Evolutionary conservation across 768 basidiomycete genomes (phyloP).

Genomic region (Rhizopogon salebrosus): DNA sequence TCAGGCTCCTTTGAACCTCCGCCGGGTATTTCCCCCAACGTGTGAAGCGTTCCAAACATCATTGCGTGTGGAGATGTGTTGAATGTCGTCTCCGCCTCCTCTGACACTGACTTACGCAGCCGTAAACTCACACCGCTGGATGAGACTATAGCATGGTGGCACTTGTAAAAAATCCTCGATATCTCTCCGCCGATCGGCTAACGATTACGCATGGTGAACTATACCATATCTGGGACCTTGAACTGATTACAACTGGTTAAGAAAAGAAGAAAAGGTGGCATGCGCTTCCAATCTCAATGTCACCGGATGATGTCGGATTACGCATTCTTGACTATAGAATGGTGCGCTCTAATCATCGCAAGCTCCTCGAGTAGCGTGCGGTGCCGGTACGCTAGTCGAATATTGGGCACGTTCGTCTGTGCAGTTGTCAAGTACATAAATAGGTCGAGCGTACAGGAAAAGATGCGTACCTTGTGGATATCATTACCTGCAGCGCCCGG

Average conservation of each 20-base stretch:
- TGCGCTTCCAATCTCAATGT: not conserved
- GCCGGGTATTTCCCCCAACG: too few relatives aligned
- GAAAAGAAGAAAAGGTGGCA: not conserved
- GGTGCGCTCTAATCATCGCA: slow-evolving; percentile 50
- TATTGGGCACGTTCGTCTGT: slow-evolving; percentile 96
- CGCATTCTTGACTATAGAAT: not conserved
- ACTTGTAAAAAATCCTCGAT: not conserved
- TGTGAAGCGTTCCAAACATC: not conserved
- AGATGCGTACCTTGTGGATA: slow-evolving; percentile 76
- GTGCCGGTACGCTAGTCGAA: slow-evolving; percentile 86
- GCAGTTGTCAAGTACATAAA: slow-evolving; percentile 1
- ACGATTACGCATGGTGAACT: not conserved
- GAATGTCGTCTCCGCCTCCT: not conserved
- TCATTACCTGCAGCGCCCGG: slow-evolving; percentile 93
- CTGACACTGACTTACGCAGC: not conserved
- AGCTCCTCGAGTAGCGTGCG: slow-evolving; percentile 86
- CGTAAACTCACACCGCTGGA: not conserved
- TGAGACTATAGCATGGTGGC: not conserved
- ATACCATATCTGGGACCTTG: not conserved
- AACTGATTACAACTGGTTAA: not conserved
- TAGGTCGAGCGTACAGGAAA: not conserved
- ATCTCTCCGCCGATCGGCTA: not conserved
- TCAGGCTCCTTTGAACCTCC: too few relatives aligned
- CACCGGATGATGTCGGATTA: not conserved
- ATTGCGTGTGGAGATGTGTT: not conserved